Evolutionary conservation across 352 stramenopile species (phyloP), one percentile per base, ranked within the genome.

Genomic region (Elongisporangium senticosum): DNA sequence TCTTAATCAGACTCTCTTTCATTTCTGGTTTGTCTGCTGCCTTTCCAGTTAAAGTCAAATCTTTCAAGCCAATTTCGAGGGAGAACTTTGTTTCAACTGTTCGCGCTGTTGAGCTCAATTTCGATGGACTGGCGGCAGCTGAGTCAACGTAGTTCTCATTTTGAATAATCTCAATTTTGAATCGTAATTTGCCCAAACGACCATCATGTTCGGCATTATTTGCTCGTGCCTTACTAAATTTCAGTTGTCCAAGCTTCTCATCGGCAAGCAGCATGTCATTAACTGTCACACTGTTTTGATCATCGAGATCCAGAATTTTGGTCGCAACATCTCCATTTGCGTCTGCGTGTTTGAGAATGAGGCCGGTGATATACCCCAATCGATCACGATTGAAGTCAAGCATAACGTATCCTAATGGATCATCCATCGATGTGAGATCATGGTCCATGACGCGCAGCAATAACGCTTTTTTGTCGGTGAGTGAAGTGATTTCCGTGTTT

Each of bases 391-490:
- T 67, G 24, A 90, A 75, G 26, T 90, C 79, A 22, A 89, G 53
- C 26, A 59, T 72, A 8, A 84, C 58, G 51, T 56, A 88, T 3
- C 81, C 81, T 14, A 90, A 69, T 0, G 71, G 69, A 23, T 87
- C 79, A 51, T 87, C 70, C n/a, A 72, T 56, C 2, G 69, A 73
- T 7, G 62, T 62, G n/a, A 64, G 61, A 28, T 90, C 77, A 24
- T 83, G 68, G 47, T 90, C 81, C 68, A 82, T 75, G 3, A 90
- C 69, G 11, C 78, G 78, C 13, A 90, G 52, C 1, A 90, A 23
- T 2, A 90, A 40, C 1, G 72, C 73, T 19, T 79, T 86, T 51
- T 89, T 89, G 56, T 87, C 69, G 13, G 68, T 77, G 15, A 90
- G 61, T n/a, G 65, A 59, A 0, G 72, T 87, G 21, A 69, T 74